Base-by-base conservation (phyloP, 495 filamentous ascomycete genomes). In the Alectoria sarmentosa region DNA sequence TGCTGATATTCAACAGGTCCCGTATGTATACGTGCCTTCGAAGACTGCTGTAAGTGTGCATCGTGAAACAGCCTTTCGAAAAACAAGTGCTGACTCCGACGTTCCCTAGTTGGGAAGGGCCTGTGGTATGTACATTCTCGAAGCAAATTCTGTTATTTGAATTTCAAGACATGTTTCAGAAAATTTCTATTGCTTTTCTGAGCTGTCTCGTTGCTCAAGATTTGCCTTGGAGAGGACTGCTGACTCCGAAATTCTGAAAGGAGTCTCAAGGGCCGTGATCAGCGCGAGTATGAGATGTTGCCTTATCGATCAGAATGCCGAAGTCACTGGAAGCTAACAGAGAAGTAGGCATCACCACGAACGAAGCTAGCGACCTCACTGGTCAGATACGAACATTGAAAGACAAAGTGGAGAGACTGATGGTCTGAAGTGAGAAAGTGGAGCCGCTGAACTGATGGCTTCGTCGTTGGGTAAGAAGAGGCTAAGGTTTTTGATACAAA, bases 321-420 rank as follows among this genome's bases (percentile, higher is more conserved):
- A 23, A 49, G 23, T 28, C 28, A 10, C 23, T 0, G 26, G 26
- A 23, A 44, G 19, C 13, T 13, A 32, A 21, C 26, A 21, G 58
- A 32, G 58, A 32, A 39, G n/a, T 44, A 60, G 58, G 58, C 58
- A 93, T 97, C 72, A 96, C 91, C 44, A 91, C 89, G 69, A 98
- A 97, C 82, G 94, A 97, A 78, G 90, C 89, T 19, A 88, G 83
- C 63, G 94, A 97, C 73, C 81, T 98, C 38, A 87, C 86, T 77
- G 80, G 80, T 67, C 90, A 94, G 83, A 96, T 98, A 75, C 80
- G 88, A 64, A 38, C 54, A 55, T 77, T 98, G 71, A 96, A 93
- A 83, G 88, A 92, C 75, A 94, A 96, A 87, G 91, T 98, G 49
- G 94, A 98, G 82, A 84, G 94, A 71, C 82, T 97, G 62, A 90